Evolutionary conservation across 345 rosid genomes (phyloP).

Genomic region (Anastatica hierochuntica): DNA sequence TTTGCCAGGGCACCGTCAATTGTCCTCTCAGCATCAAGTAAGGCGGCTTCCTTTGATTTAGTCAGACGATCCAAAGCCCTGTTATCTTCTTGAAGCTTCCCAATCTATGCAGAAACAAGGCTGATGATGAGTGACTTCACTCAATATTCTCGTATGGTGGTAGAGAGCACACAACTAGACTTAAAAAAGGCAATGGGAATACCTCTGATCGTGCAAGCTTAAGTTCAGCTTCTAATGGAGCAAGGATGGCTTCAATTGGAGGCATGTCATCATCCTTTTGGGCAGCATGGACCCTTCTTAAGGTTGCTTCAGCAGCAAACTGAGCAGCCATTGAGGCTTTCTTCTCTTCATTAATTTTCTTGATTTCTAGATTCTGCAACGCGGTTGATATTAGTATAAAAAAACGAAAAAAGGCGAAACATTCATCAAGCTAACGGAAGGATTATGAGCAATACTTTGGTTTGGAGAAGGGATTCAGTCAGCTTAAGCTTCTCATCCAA

Average conservation of each 20-base stretch:
- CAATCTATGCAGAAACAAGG: conserved; percentile 53
- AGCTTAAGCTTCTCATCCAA: conserved; percentile 92
- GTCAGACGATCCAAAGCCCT: conserved; percentile 98
- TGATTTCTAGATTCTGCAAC: conserved; percentile 89
- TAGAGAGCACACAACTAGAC: background rate
- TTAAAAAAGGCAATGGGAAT: background rate
- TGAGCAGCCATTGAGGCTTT: conserved; percentile 99
- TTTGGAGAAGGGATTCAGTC: conserved; percentile 79
- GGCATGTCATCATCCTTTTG: conserved; percentile 99
- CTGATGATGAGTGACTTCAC: background rate
- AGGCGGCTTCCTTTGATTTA: conserved; percentile 94
- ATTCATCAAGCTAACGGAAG: background rate
- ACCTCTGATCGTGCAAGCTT: conserved; percentile 98
- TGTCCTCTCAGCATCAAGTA: conserved; percentile 94
- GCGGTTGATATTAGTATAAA: background rate
- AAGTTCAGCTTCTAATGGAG: conserved; percentile 97
- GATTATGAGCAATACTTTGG: conserved; percentile 43
- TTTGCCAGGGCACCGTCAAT: conserved; percentile 83
- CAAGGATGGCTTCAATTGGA: conserved; percentile 99
- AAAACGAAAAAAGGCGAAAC: background rate
- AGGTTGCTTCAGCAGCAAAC: conserved; percentile 99
- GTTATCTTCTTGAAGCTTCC: conserved; percentile 98
- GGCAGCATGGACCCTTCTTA: conserved; percentile 98
- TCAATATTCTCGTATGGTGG: background rate
- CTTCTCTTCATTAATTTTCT: conserved; percentile 97